A percentile compares a stretch with the other conserved stretches of the same genome.
Evolutionary conservation across 257 asterid species (phyloP).

Genomic region (Ligustrum vulgare): DNA sequence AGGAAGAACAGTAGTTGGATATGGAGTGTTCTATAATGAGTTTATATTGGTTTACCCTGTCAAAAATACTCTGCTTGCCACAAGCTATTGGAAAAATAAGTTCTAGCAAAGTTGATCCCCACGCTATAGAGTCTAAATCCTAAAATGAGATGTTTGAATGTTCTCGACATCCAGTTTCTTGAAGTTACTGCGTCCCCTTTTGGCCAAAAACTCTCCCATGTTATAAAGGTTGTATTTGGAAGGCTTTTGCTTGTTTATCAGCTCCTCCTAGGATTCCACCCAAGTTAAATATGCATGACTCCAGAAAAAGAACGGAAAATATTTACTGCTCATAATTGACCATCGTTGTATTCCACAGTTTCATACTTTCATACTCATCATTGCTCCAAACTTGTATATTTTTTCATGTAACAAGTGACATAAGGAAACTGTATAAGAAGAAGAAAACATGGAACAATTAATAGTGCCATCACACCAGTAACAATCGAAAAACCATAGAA

Average conservation of each 20-base stretch:
- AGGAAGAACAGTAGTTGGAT: no score
- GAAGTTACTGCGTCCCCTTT: constrained; percentile 53
- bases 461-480: no score
- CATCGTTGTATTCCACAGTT: constrained; percentile 73
- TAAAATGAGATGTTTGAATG: constrained; percentile 60
- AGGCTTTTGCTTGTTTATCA: constrained; percentile 38
- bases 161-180: constrained; percentile 58
- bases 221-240: constrained; percentile 54
- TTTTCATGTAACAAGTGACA: not conserved
- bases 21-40: no score
- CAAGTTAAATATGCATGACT: constrained; percentile 54
- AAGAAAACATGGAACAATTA: not conserved
- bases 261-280: constrained; percentile 59
- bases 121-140: constrained; percentile 27
- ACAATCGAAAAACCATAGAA: no score
- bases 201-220: constrained; percentile 62
- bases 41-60: no score
- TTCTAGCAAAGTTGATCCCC: no score
- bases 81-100: no score
- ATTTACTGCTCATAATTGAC: constrained; percentile 57
- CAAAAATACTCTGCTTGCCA: no score
- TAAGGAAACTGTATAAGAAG: not conserved
- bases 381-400: constrained; percentile 69
- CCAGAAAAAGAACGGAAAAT: constrained; percentile 61
- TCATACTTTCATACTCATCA: constrained; percentile 63